These are phyloP conservation scores for Colletotrichum viniferum DNA, from an alignment of 2,329 filamentous ascomycete genomes.

Conservation along the genomic window DNA sequence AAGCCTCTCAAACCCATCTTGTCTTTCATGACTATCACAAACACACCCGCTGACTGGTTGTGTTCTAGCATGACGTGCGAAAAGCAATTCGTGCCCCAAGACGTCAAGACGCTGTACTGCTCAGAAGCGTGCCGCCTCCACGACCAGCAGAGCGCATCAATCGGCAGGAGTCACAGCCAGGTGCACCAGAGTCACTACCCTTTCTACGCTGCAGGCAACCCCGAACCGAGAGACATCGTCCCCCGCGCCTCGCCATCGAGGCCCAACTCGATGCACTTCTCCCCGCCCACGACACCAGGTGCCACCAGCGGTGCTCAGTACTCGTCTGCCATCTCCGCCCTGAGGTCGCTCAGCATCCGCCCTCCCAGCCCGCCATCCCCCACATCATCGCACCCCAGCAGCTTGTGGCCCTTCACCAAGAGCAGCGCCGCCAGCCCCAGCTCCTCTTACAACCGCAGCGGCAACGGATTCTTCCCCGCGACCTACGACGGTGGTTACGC, in stretches of 20 bases:
- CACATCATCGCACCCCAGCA: slow-evolving; percentile 40
- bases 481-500: slow-evolving; percentile 55
- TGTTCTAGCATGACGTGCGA: slow-evolving; percentile 66
- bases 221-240: slow-evolving; percentile 66
- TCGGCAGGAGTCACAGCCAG: slow-evolving; percentile 11
- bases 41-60: slow-evolving; percentile 30
- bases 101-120: slow-evolving; percentile 65
- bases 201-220: slow-evolving; percentile 48
- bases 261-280: slow-evolving; percentile 59
- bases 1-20: slow-evolving; percentile 24
- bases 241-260: slow-evolving; percentile 67
- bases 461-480: slow-evolving; percentile 49
- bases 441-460: slow-evolving; percentile 54
- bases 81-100: slow-evolving; percentile 66
- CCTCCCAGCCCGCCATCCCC: slow-evolving; percentile 62
- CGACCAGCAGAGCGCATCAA: slow-evolving; percentile 37
- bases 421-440: slow-evolving; percentile 57
- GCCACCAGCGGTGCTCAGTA: slow-evolving; percentile 33
- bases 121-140: slow-evolving; percentile 64
- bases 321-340: slow-evolving; percentile 58
- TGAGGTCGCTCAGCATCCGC: slow-evolving; percentile 58
- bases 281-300: slow-evolving; percentile 54
- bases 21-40: slow-evolving; percentile 33
- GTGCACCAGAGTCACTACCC: slow-evolving; percentile 38
- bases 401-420: slow-evolving; percentile 59